These are phyloP conservation scores for Colletotrichum sp. DNA, from an alignment of 2,329 filamentous ascomycete species.

Conservation along the genomic window DNA sequence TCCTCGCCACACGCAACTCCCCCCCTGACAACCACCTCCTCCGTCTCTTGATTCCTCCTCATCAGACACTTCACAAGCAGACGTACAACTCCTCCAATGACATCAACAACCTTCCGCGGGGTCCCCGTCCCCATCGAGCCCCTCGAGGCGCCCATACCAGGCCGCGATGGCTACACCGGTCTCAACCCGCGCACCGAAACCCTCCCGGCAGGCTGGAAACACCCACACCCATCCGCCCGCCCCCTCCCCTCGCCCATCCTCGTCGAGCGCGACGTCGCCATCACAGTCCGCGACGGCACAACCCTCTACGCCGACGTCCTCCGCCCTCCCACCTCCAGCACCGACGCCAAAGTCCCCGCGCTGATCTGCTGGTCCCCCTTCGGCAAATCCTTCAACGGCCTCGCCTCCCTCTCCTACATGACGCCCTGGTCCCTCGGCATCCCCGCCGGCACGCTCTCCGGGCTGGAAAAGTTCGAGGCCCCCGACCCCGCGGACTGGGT, in stretches of 20 bases:
- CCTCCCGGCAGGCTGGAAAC: slow-evolving; percentile 39
- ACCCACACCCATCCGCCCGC: slow-evolving; percentile 22
- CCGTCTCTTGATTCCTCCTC: neutral
- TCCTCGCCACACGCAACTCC: neutral
- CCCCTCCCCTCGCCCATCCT: slow-evolving; percentile 29
- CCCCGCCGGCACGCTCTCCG: slow-evolving; percentile 22
- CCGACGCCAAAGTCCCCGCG: slow-evolving; percentile 40
- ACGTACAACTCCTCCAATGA: neutral
- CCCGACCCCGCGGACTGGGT: slow-evolving; percentile 34
- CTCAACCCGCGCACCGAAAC: slow-evolving; percentile 40
- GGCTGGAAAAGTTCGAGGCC: slow-evolving; percentile 32
- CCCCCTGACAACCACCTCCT: neutral
- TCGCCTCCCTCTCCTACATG: slow-evolving; percentile 40
- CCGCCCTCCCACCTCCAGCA: slow-evolving; percentile 36
- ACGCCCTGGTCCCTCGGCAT: slow-evolving; percentile 42
- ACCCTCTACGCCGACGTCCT: slow-evolving; percentile 49
- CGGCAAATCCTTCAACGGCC: slow-evolving; percentile 47
- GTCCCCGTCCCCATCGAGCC: neutral
- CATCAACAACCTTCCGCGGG: neutral
- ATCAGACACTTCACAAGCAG: neutral
- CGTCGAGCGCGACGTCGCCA: slow-evolving; percentile 49
- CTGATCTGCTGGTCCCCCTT: slow-evolving; percentile 48
- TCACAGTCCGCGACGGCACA: slow-evolving; percentile 41
- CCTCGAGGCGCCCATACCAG: neutral
- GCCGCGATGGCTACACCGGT: slow-evolving; percentile 25